Evolutionary conservation across 352 stramenopile genomes (phyloP), one percentile per base, ranked within the genome.

Genomic region (Globisporangium uncinulatum): DNA sequence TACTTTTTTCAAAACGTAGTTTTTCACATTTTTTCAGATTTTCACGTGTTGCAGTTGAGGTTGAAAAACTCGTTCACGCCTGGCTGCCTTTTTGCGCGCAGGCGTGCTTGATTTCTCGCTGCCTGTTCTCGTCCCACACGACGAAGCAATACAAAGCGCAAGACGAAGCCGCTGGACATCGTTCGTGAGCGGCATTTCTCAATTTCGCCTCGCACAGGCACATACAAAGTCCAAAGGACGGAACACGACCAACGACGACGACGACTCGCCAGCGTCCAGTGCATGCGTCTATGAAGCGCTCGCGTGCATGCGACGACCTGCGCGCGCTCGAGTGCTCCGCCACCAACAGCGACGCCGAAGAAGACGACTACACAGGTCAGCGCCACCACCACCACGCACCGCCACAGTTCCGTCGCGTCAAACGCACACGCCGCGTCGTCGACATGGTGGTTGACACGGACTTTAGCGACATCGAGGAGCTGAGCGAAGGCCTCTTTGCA

Each of bases 271-370:
- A 21, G 15, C 47, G 48, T 39, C 15, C 20, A 63, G 6, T 63
- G 29, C 46, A 63, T 63, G 57, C 32, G 29, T 53, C 41, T 24
- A 86, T 88, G 78, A 88, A 88, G 63, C 71, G 78, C 67, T 88
- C 78, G 32, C 75, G 78, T 51, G 78, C 78, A n/a, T 86, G 73
- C 58, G 73, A 86, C 58, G 75, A 88, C 56, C 70, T 88, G 39
- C 70, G 84, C 49, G 71, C 75, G 31, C 67, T 88, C 47, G 78
- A 76, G 56, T 65, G 53, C 61, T 55, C 67, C 39, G 51, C 67
- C 48, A 54, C 43, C 55, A 21, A 36, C 41, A 50, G 11, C 47
- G 9, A 21, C 2, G 46, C 32, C 11, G 24, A 41, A 39, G 42
- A 15, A 19, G 45, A 32, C n/a, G 2, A 17, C 48, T n/a, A n/a